Conservation (phyloP, 1,284 basidiomycete genomes). For the Cryptococcus deneoformans region DNA sequence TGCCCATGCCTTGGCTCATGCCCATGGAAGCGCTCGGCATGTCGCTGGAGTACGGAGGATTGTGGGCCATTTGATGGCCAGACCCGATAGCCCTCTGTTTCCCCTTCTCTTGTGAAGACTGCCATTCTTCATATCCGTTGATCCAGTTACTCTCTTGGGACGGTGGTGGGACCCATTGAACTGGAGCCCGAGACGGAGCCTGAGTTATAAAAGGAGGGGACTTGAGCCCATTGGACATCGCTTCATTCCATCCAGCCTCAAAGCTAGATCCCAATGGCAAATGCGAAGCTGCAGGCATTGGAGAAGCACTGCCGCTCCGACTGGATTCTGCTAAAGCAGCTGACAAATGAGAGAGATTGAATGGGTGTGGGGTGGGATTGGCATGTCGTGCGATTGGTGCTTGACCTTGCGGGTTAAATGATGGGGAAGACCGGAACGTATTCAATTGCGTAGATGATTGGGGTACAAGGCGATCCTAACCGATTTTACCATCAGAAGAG, state of each 20-base stretch:
- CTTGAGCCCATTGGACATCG: not conserved
- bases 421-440: no score
- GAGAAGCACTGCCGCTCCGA: not conserved
- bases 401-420: no score
- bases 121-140: no score
- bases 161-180: no score
- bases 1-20: not conserved
- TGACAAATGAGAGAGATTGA: slow-evolving; percentile 46
- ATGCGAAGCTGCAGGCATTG: not conserved
- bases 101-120: no score
- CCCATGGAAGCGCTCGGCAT: not conserved
- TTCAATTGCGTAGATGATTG: not conserved
- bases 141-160: no score
- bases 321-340: slow-evolving; percentile 27
- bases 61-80: no score
- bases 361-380: slow-evolving; percentile 34
- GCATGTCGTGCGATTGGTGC: slow-evolving; percentile 11
- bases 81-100: no score
- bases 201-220: not conserved
- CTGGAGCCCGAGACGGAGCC: no score
- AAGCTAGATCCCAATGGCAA: not conserved
- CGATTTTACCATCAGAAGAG: not conserved
- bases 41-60: not conserved
- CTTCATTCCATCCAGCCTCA: not conserved
- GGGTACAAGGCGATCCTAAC: not conserved